Evolutionary conservation across 768 basidiomycete species (phyloP).

Genomic region (Phanerochaete sordida): DNA sequence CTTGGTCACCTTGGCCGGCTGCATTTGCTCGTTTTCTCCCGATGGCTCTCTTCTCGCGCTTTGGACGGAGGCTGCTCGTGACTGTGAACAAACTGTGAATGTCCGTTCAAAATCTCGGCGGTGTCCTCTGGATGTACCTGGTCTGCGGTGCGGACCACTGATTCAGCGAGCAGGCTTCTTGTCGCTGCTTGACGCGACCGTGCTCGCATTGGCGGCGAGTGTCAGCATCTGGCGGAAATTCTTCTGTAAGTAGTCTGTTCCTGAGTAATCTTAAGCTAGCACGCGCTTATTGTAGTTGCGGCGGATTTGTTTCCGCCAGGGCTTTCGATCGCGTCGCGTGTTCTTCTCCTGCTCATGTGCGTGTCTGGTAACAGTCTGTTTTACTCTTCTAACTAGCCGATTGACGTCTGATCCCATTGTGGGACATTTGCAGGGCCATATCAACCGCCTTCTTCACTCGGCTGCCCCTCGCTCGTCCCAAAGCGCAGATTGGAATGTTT

Average conservation of each 20-base stretch:
- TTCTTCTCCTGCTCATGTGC: constrained; percentile 41
- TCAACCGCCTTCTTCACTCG: constrained; percentile 40
- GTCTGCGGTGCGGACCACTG: not conserved
- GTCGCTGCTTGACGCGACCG: constrained; percentile 44
- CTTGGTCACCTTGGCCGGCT: no score
- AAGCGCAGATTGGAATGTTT: constrained; percentile 45
- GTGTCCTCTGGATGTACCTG: not conserved
- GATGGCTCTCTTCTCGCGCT: not conserved
- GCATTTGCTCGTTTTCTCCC: not conserved
- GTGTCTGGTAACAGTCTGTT: constrained; percentile 13
- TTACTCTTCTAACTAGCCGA: no score
- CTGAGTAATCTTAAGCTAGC: no score
- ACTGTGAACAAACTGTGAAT: constrained; percentile 30
- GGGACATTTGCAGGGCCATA: constrained; percentile 40
- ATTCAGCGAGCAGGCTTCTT: constrained; percentile 33
- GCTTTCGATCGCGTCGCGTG: constrained; percentile 50
- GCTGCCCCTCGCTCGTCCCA: constrained; percentile 43
- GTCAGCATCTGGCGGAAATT: constrained; percentile 59
- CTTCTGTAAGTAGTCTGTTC: constrained; percentile 54
- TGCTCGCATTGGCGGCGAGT: constrained; percentile 48
- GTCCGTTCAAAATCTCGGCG: not conserved
- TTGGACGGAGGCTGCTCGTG: constrained; percentile 28
- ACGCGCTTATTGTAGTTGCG: constrained; percentile 41
- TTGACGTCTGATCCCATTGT: no score
- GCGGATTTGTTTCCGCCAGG: constrained; percentile 60